Evolutionary conservation across 2,329 filamentous ascomycete species (phyloP).

Genomic region (Boeremia lycopersici): DNA sequence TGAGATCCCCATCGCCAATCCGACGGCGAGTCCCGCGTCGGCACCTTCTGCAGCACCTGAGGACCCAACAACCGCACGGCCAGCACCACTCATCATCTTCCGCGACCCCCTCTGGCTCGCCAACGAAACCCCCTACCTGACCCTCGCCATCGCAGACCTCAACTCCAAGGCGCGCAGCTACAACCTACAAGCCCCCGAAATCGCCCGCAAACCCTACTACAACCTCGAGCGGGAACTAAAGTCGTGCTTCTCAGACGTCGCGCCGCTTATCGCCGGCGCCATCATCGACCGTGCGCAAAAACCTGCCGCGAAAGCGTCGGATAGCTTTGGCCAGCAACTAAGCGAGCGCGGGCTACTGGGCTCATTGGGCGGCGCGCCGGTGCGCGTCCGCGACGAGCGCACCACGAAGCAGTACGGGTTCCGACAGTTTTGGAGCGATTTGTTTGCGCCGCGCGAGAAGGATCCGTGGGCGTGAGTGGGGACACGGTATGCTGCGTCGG

Average conservation of each 20-base stretch:
- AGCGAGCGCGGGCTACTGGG: constrained; percentile 64
- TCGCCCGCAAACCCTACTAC: constrained; percentile 93
- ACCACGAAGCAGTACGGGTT: constrained; percentile 78
- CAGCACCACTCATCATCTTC: constrained; percentile 61
- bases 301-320: constrained; percentile 46
- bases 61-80: neutral
- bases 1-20: constrained; percentile 14
- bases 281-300: constrained; percentile 72
- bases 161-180: constrained; percentile 85
- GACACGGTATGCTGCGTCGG: too few species aligned
- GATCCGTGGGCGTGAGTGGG: constrained; percentile 3
- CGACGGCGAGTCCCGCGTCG: neutral
- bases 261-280: constrained; percentile 72
- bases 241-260: constrained; percentile 84
- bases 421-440: constrained; percentile 85
- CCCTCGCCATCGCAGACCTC: constrained; percentile 75
- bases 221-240: constrained; percentile 80
- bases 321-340: constrained; percentile 42
- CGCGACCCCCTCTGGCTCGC: constrained; percentile 78
- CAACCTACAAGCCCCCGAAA: constrained; percentile 90
- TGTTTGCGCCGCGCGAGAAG: constrained; percentile 58
- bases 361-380: constrained; percentile 61
- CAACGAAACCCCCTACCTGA: constrained; percentile 75
- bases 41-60: neutral
- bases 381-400: constrained; percentile 74